Evolutionary conservation across 2,329 filamentous ascomycete species (phyloP).

Genomic region (Epichloe baconii): DNA sequence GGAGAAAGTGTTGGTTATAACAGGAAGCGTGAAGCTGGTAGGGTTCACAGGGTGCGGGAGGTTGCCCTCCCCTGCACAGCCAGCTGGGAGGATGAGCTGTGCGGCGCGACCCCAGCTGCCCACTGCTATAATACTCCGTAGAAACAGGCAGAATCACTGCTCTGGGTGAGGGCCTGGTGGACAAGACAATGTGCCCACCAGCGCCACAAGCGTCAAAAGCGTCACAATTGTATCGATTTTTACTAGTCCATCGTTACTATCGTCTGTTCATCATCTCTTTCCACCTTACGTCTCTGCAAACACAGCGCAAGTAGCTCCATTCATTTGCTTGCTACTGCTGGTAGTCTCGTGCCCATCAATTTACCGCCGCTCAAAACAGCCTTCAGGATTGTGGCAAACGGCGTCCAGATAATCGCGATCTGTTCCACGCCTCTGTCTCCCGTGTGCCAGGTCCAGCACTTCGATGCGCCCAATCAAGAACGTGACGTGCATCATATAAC

Average conservation of each 20-base stretch:
- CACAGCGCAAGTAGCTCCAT: not conserved
- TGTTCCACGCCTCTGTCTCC: not conserved
- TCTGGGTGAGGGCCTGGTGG: not conserved
- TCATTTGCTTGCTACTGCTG: constrained; percentile 4
- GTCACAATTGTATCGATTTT: not conserved
- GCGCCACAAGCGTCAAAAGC: not conserved
- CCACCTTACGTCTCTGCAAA: not conserved
- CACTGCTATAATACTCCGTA: constrained; percentile 11
- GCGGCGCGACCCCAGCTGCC: not conserved
- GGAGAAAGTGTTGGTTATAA: not conserved
- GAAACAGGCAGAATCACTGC: constrained; percentile 16
- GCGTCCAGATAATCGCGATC: not conserved
- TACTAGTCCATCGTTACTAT: not conserved
- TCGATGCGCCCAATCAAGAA: not conserved
- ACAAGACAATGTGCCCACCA: not conserved
- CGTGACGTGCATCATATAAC: not conserved
- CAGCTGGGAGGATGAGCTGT: not conserved
- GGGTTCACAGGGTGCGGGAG: not conserved
- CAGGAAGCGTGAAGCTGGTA: not conserved
- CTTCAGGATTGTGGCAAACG: not conserved
- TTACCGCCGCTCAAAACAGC: not conserved
- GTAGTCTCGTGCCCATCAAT: constrained; percentile 12
- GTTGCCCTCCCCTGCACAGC: not conserved
- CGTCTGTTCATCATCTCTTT: not conserved
- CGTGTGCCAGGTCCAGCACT: not conserved